Base-by-base conservation (phyloP, 305 asterid genomes). In the Coffea humblotiana region DNA sequence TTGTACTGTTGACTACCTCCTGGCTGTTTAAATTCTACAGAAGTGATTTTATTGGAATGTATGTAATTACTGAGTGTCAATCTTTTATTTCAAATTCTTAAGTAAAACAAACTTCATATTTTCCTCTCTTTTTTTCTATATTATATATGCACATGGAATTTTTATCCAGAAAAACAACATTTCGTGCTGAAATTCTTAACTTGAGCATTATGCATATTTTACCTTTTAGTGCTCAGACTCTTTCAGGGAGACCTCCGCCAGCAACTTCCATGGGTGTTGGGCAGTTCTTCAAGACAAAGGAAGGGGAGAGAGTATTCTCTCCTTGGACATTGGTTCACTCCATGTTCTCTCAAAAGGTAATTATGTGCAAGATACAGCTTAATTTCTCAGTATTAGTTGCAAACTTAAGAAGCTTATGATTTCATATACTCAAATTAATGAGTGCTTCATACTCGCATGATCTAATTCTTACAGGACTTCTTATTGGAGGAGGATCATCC, bases 251-350 rank as follows among this genome's bases (percentile, higher is more conserved):
- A 88, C 98, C 99, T 80, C 98, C 98, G 72, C 99, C 99, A 37
- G 97, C 97, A 25, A 88, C 93, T 83, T 96, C 99, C 81, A 96
- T 96, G 99, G 99, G 98, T 83, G 92, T 94, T 61, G 99, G 98
- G 79, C 99, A 96, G 81, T 96, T 96, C 91, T 96, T 94, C 82
- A 86, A 91, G 83, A 91, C 91, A 79, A 83, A 87, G 81, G 94
- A 91, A 79, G 98, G 98, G 79, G 89, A 93, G 82, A 85, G 81
- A 74, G 77, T 80, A 35, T 89, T 94, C 74, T 88, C 97, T 79
- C 86, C 95, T 78, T 82, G 80, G 83, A 89, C 78, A 80, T 82
- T 91, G 88, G 82, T 94, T 81, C 87, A 71, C 71, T 89, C 97
- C n/a, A 76, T 86, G 80, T 88, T 79, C 82, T 81, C 86, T 66